A percentile compares a stretch with the other conserved stretches of the same genome.
These are phyloP conservation scores for Elaeis oleifera DNA, from an alignment of 202 grass and related monocot genomes.

Conservation along the genomic window DNA sequence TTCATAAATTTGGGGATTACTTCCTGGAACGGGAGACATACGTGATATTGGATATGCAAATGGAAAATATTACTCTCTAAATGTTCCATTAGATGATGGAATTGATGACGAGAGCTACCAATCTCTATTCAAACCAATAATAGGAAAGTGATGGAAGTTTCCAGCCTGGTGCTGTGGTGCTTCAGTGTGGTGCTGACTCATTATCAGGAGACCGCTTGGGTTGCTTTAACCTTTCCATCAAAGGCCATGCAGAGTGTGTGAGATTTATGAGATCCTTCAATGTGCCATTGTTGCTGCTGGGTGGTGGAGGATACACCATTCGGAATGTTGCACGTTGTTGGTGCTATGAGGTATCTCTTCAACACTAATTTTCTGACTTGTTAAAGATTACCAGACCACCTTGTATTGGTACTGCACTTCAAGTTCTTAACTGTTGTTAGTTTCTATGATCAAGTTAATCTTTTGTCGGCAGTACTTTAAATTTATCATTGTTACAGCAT, in stretches of 20 bases:
- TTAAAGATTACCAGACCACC: too few species aligned
- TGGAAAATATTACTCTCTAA: constrained; percentile 82
- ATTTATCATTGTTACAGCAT: too few species aligned
- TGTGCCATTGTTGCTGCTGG: constrained; percentile 72
- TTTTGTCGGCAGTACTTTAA: too few species aligned
- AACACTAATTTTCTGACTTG: not conserved
- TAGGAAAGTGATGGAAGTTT: constrained; percentile 87
- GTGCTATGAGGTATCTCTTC: constrained; percentile 82
- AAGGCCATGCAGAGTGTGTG: constrained; percentile 77
- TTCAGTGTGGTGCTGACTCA: constrained; percentile 87
- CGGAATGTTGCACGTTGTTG: constrained; percentile 90
- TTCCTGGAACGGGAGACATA: constrained; percentile 76
- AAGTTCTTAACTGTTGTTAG: too few species aligned
- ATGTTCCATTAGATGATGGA: constrained; percentile 81
- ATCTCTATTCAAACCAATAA: constrained; percentile 82
- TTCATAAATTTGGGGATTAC: constrained; percentile 97
- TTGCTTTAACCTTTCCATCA: constrained; percentile 93
- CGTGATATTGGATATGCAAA: constrained; percentile 54
- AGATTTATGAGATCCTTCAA: constrained; percentile 97
- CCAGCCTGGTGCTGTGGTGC: constrained; percentile 63
- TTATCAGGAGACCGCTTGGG: constrained; percentile 83
- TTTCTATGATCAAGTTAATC: too few species aligned
- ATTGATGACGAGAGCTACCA: constrained; percentile 95
- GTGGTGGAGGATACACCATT: constrained; percentile 91
- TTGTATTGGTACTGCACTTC: too few species aligned